Evolutionary conservation across 202 grass and related monocot genomes (phyloP), one percentile per base, ranked within the genome.

Genomic region (Saccharum hybrid): DNA sequence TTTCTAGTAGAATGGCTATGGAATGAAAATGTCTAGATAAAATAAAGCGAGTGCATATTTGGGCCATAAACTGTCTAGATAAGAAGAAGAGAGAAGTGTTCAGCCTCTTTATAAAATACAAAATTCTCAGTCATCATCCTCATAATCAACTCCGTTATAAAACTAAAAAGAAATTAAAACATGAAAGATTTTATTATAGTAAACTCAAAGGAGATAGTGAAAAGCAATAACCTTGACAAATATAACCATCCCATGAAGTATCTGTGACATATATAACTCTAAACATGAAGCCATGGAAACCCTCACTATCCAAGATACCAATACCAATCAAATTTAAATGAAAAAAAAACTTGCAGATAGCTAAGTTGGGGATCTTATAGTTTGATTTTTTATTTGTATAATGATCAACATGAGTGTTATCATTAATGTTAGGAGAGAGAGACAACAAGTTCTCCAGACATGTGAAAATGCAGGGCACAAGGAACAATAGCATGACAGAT

Each of bases 261-360:
- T 63, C 52, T 0, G 2, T 21, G 19, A 57, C 54, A 11, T 39
- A 70, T 49, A 54, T 22, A 57, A 23, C 43, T 45, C 60, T 30
- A 78, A 78, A 49, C 19, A 37, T 43, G 19, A 73, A 83, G 45
- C 10, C 14, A 74, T 79, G 61, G 8, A 84, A 67, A 67, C 9
- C 8, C 42, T 57, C 37, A 52, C 12, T 18, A 62, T 72, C 22
- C 8, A 70, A 59, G 54, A 30, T 11, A 62, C 4, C 60, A 26
- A 63, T 42, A 71, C 7, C 43, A 49, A 8, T 14, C 7, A 66
- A 77, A 37, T 49, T 42, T 16, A 60, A 74, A 31, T 68, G 10
- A 19, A 23, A 23, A 23, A 74, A 65, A 1, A 28, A 28, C 26
- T 64, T 85, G 31, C 28, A 18, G 56, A 28, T 70, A 77, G 23